Conservation (phyloP, 2,329 filamentous ascomycete species). For the Phyllosticta paracitricarpa region DNA sequence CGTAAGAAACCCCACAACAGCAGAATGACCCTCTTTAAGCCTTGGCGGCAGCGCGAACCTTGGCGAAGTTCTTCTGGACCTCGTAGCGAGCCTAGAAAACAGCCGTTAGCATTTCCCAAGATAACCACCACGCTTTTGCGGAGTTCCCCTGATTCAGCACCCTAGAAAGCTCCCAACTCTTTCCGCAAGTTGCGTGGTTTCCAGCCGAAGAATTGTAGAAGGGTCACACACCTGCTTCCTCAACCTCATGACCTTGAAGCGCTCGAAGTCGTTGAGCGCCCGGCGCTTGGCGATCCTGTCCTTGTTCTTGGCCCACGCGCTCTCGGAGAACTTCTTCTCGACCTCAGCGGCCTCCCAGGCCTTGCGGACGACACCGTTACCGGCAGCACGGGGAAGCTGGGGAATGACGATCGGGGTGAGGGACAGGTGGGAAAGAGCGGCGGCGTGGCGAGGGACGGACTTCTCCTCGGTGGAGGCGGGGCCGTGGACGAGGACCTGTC, state of each 20-base stretch:
- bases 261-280: conserved; percentile 94
- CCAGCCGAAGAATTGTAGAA: background rate
- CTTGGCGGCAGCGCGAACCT: conserved; percentile 46
- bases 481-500: conserved; percentile 89
- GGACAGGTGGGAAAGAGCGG: conserved; percentile 71
- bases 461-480: conserved; percentile 72
- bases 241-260: conserved; percentile 99
- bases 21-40: conserved; percentile 25
- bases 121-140: background rate
- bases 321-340: conserved; percentile 86
- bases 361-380: conserved; percentile 73
- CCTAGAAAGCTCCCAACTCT: background rate
- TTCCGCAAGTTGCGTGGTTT: background rate
- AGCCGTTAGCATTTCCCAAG: background rate
- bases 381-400: conserved; percentile 75
- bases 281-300: conserved; percentile 77
- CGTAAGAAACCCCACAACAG: conserved; percentile 9
- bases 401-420: conserved; percentile 83
- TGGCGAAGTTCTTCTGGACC: conserved; percentile 91
- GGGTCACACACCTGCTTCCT: conserved; percentile 79
- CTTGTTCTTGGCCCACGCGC: conserved; percentile 90
- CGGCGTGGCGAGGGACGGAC: conserved; percentile 76
- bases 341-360: conserved; percentile 86
- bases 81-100: conserved; percentile 66
- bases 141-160: background rate